Conservation (phyloP, 2,329 filamentous ascomycete species). For the Zymoseptoria brevis region DNA sequence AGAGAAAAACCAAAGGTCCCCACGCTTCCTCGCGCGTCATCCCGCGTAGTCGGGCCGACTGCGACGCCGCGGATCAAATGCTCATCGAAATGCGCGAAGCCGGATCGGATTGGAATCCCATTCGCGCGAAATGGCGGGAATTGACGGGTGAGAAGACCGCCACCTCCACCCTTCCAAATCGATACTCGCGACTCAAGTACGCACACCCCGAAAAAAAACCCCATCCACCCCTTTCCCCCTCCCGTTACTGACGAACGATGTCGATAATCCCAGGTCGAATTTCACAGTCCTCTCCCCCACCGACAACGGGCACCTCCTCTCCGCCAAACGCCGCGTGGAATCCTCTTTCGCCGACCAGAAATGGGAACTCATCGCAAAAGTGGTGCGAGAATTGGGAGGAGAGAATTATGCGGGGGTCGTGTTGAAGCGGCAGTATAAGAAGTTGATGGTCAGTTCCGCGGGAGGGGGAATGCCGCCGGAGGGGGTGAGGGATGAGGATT, state of each 20-base stretch:
- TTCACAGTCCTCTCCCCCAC: constrained; percentile 31
- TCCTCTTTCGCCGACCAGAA: constrained; percentile 33
- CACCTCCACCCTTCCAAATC: constrained; percentile 31
- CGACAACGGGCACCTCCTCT: constrained; percentile 29
- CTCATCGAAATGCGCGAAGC: constrained; percentile 24
- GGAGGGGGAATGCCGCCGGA: constrained; percentile 13
- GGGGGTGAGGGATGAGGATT: constrained; percentile 21
- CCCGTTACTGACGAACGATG: too few species aligned
- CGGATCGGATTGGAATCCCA: constrained; percentile 21
- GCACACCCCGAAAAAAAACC: neutral
- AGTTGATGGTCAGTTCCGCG: constrained; percentile 26
- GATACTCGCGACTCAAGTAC: constrained; percentile 26
- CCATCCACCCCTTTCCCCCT: neutral
- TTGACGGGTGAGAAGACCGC: constrained; percentile 30
- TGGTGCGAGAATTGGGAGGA: constrained; percentile 27
- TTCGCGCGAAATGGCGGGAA: constrained; percentile 21
- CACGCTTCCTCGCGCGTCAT: constrained; percentile 8
- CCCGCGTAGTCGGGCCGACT: constrained; percentile 21
- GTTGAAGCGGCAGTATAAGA: constrained; percentile 36
- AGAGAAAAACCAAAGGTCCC: constrained; percentile 9
- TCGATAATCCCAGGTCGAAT: too few species aligned
- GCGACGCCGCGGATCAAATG: constrained; percentile 22
- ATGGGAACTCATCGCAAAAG: constrained; percentile 32
- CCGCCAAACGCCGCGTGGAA: constrained; percentile 34
- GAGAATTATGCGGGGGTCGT: constrained; percentile 28